These are phyloP conservation scores for Ceratobasidium sp. DNA, from an alignment of 1,284 basidiomycete genomes.

Conservation along the genomic window DNA sequence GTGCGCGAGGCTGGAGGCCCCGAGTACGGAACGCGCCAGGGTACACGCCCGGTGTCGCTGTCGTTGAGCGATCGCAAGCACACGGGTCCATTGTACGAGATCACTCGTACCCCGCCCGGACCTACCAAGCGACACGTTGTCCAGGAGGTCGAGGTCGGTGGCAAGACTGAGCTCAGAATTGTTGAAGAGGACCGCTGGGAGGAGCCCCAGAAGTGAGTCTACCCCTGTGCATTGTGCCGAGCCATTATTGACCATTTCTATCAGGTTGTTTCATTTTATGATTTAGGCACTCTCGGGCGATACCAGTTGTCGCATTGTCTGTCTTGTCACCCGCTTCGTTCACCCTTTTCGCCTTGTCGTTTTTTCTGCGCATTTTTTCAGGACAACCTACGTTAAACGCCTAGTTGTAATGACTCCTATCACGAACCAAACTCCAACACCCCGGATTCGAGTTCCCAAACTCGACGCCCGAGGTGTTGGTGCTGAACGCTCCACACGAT, in stretches of 20 bases:
- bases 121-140: constrained; percentile 26
- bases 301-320: constrained; percentile 9
- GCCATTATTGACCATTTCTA: background rate
- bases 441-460: background rate
- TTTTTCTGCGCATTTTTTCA: background rate
- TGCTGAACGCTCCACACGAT: background rate
- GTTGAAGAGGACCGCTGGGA: constrained; percentile 27
- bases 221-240: background rate
- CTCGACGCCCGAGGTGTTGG: constrained; percentile 2
- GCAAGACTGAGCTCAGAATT: constrained; percentile 24
- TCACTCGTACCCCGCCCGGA: constrained; percentile 24
- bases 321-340: constrained; percentile 25
- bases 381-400: constrained; percentile 1
- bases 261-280: constrained; percentile 36
- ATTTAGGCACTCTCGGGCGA: background rate
- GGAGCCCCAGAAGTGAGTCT: constrained; percentile 37
- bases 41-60: constrained; percentile 6
- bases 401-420: constrained; percentile 1
- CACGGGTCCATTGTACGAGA: constrained; percentile 23
- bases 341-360: background rate
- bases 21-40: constrained; percentile 24
- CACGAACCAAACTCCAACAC: background rate
- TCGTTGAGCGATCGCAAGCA: background rate
- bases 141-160: constrained; percentile 30
- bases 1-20: constrained; percentile 30